These are phyloP conservation scores for Starmerella floris DNA, from an alignment of 805 yeast genomes.

Conservation along the genomic window DNA sequence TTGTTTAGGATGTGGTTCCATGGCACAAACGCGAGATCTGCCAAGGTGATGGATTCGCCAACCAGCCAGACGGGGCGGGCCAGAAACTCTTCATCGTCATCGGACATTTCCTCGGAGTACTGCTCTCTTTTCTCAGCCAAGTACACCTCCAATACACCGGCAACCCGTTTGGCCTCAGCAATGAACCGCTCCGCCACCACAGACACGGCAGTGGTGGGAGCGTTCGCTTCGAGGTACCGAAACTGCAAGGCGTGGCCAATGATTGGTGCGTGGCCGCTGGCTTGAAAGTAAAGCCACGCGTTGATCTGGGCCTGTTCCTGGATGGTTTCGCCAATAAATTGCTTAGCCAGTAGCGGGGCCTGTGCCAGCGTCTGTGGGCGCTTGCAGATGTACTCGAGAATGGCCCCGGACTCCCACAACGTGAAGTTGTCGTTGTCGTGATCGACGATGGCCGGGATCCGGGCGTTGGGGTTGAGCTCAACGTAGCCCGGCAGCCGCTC, in stretches of 20 bases:
- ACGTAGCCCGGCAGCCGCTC: constrained; percentile 90
- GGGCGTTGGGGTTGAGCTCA: constrained; percentile 86
- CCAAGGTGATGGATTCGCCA: constrained; percentile 67
- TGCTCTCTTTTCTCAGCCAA: constrained; percentile 86
- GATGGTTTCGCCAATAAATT: constrained; percentile 59
- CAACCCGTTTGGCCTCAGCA: constrained; percentile 84
- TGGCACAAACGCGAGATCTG: constrained; percentile 85
- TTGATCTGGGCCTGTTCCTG: constrained; percentile 72
- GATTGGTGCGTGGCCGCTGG: constrained; percentile 98
- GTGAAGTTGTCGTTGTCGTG: constrained; percentile 68
- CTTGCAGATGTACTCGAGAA: constrained; percentile 66
- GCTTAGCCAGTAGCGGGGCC: constrained; percentile 32
- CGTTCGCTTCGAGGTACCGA: constrained; percentile 56
- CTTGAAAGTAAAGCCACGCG: constrained; percentile 87
- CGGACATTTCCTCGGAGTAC: constrained; percentile 76
- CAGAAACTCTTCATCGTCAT: constrained; percentile 54
- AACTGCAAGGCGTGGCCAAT: constrained; percentile 94
- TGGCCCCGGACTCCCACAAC: constrained; percentile 93
- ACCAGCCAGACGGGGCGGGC: constrained; percentile 94
- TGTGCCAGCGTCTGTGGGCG: constrained; percentile 26
- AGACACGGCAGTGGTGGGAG: constrained; percentile 64
- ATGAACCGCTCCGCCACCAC: constrained; percentile 76
- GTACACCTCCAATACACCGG: constrained; percentile 90
- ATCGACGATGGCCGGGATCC: constrained; percentile 89
- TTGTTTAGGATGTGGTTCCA: constrained; percentile 95